Base-by-base conservation (phyloP, 768 basidiomycete species). In the Hirschioporus abietinus region DNA sequence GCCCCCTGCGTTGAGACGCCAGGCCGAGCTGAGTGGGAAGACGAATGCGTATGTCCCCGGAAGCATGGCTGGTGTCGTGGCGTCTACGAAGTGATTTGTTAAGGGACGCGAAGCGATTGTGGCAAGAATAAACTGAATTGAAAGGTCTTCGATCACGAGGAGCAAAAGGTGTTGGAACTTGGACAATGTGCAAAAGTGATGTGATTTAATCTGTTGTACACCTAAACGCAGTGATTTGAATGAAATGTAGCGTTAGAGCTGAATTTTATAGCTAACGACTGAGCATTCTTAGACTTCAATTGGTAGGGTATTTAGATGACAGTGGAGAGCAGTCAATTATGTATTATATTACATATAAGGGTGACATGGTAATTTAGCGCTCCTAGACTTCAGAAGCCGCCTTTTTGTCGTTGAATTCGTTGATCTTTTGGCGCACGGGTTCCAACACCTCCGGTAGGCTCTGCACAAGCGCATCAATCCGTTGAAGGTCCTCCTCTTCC, bases 381-480 rank as follows among this genome's bases (percentile, higher is more conserved):
- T 52, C 20, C 20, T 20, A 10, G 12, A 15, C 12, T 15, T 52
- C 20, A 20, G 42, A 30, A 30, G 8, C 30, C 30, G 30, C 8
- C 30, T 30, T 30, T 15, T 52, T 52, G 3, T 52, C 42, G 35
- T 7, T 7, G 2, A 52, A 10, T 15, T 52, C 20, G 1, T 3
- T 15, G 73, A 98, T 99, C 73, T 87, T 90, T 82, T 91, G 92
- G 72, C 94, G 86, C 65, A 98, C 78, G 0, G 95, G 95, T 71
- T 96, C 93, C 67, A 98, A 81, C 7, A 95, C 96, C 71, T 93
- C 89, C 20, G 88, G 86, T 68, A 98, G 95, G 35, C 96, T 90
- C 17, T 91, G 89, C 25, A 99, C 82, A 23, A 98, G 81, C 9
- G 89, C 83, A 78, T 96, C 97, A 93, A 98, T 96, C 58, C 96